phyloP scores from a whole-genome alignment of 441 rosid species.

The Omphalea diandra region DNA sequence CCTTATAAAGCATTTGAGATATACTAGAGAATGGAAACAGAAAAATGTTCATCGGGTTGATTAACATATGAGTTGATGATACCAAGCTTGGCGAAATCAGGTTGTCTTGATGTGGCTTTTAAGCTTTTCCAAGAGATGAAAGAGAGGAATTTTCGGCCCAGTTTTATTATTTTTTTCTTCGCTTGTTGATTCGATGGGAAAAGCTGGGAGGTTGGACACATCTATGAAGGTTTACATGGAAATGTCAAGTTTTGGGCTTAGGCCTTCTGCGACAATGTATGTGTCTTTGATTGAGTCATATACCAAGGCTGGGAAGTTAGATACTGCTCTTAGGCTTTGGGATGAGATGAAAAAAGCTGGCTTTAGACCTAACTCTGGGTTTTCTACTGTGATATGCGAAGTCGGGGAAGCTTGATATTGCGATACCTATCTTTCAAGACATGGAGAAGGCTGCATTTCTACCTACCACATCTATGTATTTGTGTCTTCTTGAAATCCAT shows the following conservation, averaged over 20 bases:
- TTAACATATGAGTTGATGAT: conserved; percentile 85
- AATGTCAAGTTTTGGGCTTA: conserved; percentile 71
- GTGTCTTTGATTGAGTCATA: conserved; percentile 87
- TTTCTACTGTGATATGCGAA: conserved; percentile 88
- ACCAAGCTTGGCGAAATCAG: conserved; percentile 93
- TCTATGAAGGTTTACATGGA: conserved; percentile 92
- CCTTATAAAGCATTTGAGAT: conserved; percentile 99
- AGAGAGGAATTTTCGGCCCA: conserved; percentile 61
- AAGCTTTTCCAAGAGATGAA: conserved; percentile 98
- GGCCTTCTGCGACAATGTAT: conserved; percentile 80
- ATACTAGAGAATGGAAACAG: conserved; percentile 82
- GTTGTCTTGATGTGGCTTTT: conserved; percentile 88
- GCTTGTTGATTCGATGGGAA: conserved; percentile 94
- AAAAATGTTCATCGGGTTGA: conserved; percentile 60
- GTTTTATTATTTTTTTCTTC: conserved; percentile 63
- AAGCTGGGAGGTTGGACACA: conserved; percentile 90
- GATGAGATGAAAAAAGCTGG: conserved; percentile 87
- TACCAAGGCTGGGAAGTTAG: conserved; percentile 90
- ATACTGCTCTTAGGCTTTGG: conserved; percentile 84
- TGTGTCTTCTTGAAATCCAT: conserved; percentile 91
- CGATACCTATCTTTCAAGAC: conserved; percentile 74
- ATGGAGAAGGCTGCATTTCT: conserved; percentile 96
- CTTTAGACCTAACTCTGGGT: conserved; percentile 84
- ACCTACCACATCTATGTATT: conserved; percentile 90
- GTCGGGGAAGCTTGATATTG: conserved; percentile 91